A percentile compares a stretch with the other conserved stretches of the same genome.
phyloP scores from a whole-genome alignment of 352 stramenopile genomes.

The Phytophthora fragariaefolia region DNA sequence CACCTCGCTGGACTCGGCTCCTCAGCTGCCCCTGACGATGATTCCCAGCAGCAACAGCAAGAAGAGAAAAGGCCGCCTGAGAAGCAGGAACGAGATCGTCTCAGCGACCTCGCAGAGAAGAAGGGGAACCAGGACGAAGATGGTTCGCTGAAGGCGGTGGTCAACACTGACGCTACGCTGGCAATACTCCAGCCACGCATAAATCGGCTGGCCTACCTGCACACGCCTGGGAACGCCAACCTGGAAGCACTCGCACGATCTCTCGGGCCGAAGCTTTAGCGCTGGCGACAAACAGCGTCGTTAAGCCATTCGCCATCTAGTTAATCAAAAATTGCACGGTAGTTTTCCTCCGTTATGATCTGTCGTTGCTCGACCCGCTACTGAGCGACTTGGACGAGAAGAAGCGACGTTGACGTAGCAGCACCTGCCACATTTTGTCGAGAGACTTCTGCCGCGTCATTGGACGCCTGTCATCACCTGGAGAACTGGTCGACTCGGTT shows the following conservation, averaged over 20 bases:
- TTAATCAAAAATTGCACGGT: background rate
- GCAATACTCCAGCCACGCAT: slow-evolving; percentile 34
- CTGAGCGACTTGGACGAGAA: slow-evolving; percentile 64
- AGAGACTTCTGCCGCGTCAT: slow-evolving; percentile 31
- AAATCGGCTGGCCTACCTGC: slow-evolving; percentile 32
- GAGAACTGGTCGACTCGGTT: background rate
- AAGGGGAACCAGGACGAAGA: slow-evolving; percentile 29
- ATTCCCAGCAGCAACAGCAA: slow-evolving; percentile 13
- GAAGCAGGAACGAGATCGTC: slow-evolving; percentile 1
- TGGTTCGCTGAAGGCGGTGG: background rate
- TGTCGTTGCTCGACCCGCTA: slow-evolving; percentile 53
- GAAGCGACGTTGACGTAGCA: slow-evolving; percentile 62
- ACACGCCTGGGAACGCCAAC: slow-evolving; percentile 24
- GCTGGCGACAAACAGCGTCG: too few relatives aligned
- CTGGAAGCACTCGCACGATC: slow-evolving; percentile 32
- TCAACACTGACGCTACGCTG: slow-evolving; percentile 23
- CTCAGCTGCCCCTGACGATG: background rate
- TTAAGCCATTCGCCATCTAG: too few relatives aligned
- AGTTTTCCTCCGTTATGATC: slow-evolving; percentile 6
- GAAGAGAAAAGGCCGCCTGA: background rate
- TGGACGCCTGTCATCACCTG: slow-evolving; percentile 1
- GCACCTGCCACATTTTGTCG: slow-evolving; percentile 63
- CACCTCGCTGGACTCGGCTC: background rate
- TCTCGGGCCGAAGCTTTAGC: slow-evolving; percentile 32
- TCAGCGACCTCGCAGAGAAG: slow-evolving; percentile 1